Evolutionary conservation across 257 asterid species (phyloP), one percentile per base, ranked within the genome.

Genomic region (Ballota nigra): DNA sequence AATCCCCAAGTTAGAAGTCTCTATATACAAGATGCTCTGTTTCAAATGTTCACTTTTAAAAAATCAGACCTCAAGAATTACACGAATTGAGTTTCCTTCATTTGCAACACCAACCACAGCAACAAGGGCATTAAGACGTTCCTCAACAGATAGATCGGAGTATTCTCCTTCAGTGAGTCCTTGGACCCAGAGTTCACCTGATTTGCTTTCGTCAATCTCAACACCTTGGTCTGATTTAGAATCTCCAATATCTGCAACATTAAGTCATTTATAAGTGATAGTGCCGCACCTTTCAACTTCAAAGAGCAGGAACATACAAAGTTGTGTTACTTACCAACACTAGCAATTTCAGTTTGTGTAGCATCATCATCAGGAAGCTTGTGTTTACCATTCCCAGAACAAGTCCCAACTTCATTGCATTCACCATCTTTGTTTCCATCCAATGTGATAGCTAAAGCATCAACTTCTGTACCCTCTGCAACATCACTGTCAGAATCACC

Each of bases 141-240:
- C 98, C 80, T 95, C 97, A 28, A 92, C 97, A 49, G 95, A 88
- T 28, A 95, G 80, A 80, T 95, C 94, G 41, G 95, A 95, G 74
- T 95, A 95, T 81, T 95, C 98, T 75, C 98, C 98, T 85, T 92
- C 99, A 29, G 96, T 77, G 69, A 95, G 96, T 71, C 94, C 98
- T 77, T 88, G 97, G 70, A 90, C 89, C 99, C 98, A 95, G 69
- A 87, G 88, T 79, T 95, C 96, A 47, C 98, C 98, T 28, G 84
- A 86, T 81, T 74, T 83, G 79, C 94, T 89, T 81, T 92, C 99
- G 77, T 92, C 98, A 72, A 95, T 87, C 85, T 87, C 99, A 58
- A 89, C 82, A 73, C 79, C 96, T 83, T 80, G 88, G 72, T 81
- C 85, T 22, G 87, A 71, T 66, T 75, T 68, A 31, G 79, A 79